These are phyloP conservation scores for Eudorina sp. DNA, from an alignment of 139 green algal species.

Conservation along the genomic window DNA sequence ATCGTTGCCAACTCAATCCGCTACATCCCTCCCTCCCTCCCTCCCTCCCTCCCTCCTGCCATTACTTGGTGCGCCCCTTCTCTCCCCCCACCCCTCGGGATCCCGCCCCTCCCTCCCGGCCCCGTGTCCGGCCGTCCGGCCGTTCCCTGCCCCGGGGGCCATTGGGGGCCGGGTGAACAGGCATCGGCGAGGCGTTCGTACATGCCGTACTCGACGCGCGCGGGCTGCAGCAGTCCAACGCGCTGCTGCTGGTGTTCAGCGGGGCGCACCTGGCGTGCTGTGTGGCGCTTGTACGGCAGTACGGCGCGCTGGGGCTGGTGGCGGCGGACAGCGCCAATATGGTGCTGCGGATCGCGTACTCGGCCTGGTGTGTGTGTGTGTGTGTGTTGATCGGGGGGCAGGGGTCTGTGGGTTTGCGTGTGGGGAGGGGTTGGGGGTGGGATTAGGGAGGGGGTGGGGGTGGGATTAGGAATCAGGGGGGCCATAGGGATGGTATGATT, in stretches of 20 bases:
- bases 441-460: background rate
- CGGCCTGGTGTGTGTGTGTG: conserved; percentile 61
- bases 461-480: no score
- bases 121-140: no score
- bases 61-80: no score
- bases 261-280: conserved; percentile 72
- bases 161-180: no score
- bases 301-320: conserved; percentile 77
- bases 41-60: no score
- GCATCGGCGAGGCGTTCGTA: conserved; percentile 88
- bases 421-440: background rate
- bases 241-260: conserved; percentile 68
- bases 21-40: no score
- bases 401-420: background rate
- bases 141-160: no score
- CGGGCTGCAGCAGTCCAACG: conserved; percentile 72
- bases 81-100: no score
- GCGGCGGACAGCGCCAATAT: conserved; percentile 84
- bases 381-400: background rate
- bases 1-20: no score
- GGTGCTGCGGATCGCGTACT: conserved; percentile 82
- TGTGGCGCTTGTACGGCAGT: conserved; percentile 49
- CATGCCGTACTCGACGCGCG: conserved; percentile 74
- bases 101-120: no score
- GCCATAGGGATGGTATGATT: no score